These are phyloP conservation scores for Hibiscus tridactylites DNA, from an alignment of 345 rosid genomes.

Conservation along the genomic window DNA sequence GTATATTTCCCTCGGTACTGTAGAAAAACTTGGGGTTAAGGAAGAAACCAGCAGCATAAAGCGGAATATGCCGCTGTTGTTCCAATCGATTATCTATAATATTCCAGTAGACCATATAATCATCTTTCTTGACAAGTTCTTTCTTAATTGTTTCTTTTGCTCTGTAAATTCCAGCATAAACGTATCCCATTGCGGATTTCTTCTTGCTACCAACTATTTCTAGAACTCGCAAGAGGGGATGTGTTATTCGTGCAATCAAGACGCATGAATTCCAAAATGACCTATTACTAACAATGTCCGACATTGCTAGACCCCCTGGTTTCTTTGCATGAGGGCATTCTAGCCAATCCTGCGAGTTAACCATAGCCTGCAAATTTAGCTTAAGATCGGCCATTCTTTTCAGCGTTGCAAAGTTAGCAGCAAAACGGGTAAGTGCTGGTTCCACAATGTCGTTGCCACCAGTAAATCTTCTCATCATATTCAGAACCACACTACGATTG, in stretches of 20 bases:
- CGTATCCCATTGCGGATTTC: slow-evolving; percentile 80
- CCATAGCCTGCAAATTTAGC: slow-evolving; percentile 68
- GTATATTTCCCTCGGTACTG: slow-evolving; percentile 52
- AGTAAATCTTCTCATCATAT: slow-evolving; percentile 69
- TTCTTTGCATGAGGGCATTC: slow-evolving; percentile 57
- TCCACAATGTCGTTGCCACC: slow-evolving; percentile 62
- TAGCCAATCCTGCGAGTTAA: slow-evolving; percentile 79
- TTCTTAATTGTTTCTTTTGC: slow-evolving; percentile 80
- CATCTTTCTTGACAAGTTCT: slow-evolving; percentile 56
- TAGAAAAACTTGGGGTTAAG: slow-evolving; percentile 94
- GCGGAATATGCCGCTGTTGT: slow-evolving; percentile 58
- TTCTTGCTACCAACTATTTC: slow-evolving; percentile 46
- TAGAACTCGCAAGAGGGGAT: slow-evolving; percentile 58
- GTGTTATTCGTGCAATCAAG: slow-evolving; percentile 39
- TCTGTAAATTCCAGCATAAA: slow-evolving; percentile 69
- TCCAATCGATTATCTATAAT: slow-evolving; percentile 76
- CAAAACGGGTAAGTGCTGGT: slow-evolving; percentile 48
- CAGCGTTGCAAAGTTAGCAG: slow-evolving; percentile 63
- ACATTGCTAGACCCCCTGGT: slow-evolving; percentile 59
- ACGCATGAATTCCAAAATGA: slow-evolving; percentile 68
- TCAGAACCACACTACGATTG: slow-evolving; percentile 60
- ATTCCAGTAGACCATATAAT: slow-evolving; percentile 70
- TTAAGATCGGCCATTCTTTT: slow-evolving; percentile 50
- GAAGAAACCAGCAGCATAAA: slow-evolving; percentile 84
- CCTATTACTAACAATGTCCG: slow-evolving; percentile 24